Evolutionary conservation across 176 grass and related monocot genomes (phyloP).

Genomic region (Eleusine indica): DNA sequence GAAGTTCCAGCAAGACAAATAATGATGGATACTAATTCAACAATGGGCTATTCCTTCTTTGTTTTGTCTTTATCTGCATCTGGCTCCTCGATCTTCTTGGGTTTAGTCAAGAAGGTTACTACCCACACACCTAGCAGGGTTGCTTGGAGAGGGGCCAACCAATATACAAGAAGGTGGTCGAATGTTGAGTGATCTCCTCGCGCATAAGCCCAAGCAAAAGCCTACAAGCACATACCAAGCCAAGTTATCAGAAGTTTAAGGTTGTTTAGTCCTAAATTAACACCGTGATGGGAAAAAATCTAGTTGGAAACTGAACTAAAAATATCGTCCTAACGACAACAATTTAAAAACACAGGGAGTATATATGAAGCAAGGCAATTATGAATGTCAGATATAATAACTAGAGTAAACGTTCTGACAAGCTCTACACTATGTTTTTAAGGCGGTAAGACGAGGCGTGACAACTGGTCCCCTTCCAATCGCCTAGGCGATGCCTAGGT

Average conservation of each 20-base stretch:
- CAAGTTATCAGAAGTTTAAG: slow-evolving; percentile 32
- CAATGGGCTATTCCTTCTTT: slow-evolving; percentile 54
- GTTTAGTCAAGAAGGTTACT: slow-evolving; percentile 60
- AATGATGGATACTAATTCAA: slow-evolving; percentile 19
- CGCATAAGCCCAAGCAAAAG: slow-evolving; percentile 97
- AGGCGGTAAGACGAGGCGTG: neutral
- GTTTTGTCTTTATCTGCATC: slow-evolving; percentile 48
- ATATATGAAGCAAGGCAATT: neutral
- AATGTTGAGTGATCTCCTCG: slow-evolving; percentile 80
- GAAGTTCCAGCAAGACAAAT: slow-evolving; percentile 24
- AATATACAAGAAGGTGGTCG: slow-evolving; percentile 91
- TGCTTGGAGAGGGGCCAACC: slow-evolving; percentile 90
- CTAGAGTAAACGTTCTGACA: neutral
- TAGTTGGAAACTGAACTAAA: no score
- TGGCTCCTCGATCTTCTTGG: slow-evolving; percentile 48
- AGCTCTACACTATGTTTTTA: neutral
- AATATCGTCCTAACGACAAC: no score
- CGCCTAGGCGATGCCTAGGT: no score
- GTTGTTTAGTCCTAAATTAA: neutral
- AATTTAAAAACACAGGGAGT: neutral
- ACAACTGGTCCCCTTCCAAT: no score
- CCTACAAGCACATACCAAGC: slow-evolving; percentile 51
- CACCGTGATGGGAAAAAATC: no score
- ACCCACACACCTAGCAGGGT: slow-evolving; percentile 76
- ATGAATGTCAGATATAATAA: neutral